phyloP scores from a whole-genome alignment of 306 rosid genomes.

The Castanospermum australe region DNA sequence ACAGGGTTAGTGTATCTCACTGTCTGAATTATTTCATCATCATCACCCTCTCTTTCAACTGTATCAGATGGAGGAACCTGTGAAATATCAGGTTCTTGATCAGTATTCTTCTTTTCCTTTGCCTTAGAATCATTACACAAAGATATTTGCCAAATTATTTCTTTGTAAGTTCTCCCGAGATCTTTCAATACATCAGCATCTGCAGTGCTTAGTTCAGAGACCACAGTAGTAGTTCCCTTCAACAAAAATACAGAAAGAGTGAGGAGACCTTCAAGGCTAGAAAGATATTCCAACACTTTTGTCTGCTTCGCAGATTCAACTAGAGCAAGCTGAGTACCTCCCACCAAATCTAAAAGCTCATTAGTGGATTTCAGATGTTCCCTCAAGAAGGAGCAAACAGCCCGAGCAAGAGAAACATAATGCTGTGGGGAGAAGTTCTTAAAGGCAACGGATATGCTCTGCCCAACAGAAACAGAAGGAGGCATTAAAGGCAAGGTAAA shows the following conservation, averaged over 20 bases:
- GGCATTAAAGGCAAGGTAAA: conserved; percentile 89
- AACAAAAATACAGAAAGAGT: conserved; percentile 75
- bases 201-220: conserved; percentile 80
- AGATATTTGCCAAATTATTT: conserved; percentile 90
- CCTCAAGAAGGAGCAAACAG: conserved; percentile 80
- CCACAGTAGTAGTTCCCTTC: conserved; percentile 84
- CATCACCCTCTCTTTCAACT: conserved; percentile 92
- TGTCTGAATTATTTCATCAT: conserved; percentile 74
- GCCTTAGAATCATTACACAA: conserved; percentile 75
- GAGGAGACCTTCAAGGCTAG: conserved; percentile 84
- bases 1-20: conserved; percentile 89
- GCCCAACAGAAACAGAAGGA: conserved; percentile 78
- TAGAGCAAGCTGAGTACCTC: conserved; percentile 76
- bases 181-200: conserved; percentile 94
- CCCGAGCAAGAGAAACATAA: conserved; percentile 86
- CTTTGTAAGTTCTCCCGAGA: conserved; percentile 81
- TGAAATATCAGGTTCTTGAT: conserved; percentile 68
- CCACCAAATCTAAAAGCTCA: conserved; percentile 73
- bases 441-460: conserved; percentile 82
- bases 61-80: conserved; percentile 65
- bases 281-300: conserved; percentile 70
- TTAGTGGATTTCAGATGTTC: conserved; percentile 86
- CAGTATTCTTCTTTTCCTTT: conserved; percentile 73
- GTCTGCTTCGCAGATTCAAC: conserved; percentile 71
- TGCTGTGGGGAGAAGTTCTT: conserved; percentile 95